Base-by-base conservation (phyloP, 2,329 filamentous ascomycete species). In the Aspergillus luchuensis region DNA sequence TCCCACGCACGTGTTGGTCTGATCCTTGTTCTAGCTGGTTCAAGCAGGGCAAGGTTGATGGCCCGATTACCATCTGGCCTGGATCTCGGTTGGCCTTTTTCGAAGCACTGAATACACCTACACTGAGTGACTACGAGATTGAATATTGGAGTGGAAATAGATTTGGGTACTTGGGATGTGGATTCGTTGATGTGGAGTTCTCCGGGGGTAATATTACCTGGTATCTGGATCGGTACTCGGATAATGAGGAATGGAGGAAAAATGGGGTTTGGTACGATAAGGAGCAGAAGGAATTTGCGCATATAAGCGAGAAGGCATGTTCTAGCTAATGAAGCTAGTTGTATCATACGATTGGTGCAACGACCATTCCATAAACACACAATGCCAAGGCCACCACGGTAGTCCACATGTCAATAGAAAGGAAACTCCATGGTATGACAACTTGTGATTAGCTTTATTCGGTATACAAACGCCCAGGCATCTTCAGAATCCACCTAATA, bases 401-500 rank as follows among this genome's bases (percentile, higher is more conserved):
- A 43, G 39, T 10, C 39, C 7, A 43, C 10, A 43, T n/a, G 19
- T 11, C 39, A 43, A 17, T 19, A 2, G 5, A 36, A 36, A 36
- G 33, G 7, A 7, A 15, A 33, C 2, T 10, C 5, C 33, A 36
- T 5, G 5, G 2, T 13, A 13, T 36, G 11, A 36, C 33, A 36
- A 15, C 1, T 36, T 13, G 5, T 15, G 11, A 36, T 5, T 13
- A 10, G 2, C n/a, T 2, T 36, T 13, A 13, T 1, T 36, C 11
- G 4, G 10, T 30, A 30, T 36, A 13, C 11, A 36, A 36, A 36
- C 10, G 33, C 10, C 1, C 2, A 6, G 33, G 11, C 11, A 36
- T 13, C 1, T 5, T 36, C 5, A 36, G 5, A 48, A 76, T 75
- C 0, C 72, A 74, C 4, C 68, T 59, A 6, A 63, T 65, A 47